Conservation (phyloP, 2,329 filamentous ascomycete species). For the Rutstroemia sp. region DNA sequence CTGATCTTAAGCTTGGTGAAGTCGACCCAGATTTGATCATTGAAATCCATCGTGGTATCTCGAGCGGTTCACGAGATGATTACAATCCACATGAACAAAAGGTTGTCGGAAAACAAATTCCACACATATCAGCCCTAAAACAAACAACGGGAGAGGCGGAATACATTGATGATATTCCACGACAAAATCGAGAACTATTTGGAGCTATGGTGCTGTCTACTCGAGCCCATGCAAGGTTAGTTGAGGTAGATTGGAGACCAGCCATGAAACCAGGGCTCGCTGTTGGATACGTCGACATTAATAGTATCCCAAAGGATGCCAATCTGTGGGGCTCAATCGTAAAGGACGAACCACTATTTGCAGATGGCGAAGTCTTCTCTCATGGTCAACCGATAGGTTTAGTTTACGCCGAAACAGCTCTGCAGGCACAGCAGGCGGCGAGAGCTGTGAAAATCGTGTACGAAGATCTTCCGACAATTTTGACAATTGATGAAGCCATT, state of each 20-base stretch:
- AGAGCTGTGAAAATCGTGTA: conserved; percentile 81
- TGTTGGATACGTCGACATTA: conserved; percentile 74
- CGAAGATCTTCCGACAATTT: conserved; percentile 77
- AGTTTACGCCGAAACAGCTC: conserved; percentile 71
- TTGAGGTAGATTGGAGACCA: conserved; percentile 64
- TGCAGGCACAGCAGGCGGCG: conserved; percentile 70
- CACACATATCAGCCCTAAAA: conserved; percentile 82
- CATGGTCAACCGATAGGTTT: conserved; percentile 90
- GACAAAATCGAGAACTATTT: conserved; percentile 76
- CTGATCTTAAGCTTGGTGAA: conserved; percentile 44
- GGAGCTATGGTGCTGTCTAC: conserved; percentile 81
- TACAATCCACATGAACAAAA: conserved; percentile 70
- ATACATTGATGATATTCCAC: conserved; percentile 89
- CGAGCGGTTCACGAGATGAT: conserved; percentile 66
- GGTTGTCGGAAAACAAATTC: conserved; percentile 72
- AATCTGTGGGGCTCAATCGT: conserved; percentile 75
- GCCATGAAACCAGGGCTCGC: conserved; percentile 61
- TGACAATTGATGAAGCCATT: conserved; percentile 92
- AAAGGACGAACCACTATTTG: conserved; percentile 82
- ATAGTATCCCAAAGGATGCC: conserved; percentile 67
- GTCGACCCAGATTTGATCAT: conserved; percentile 66
- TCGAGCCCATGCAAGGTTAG: conserved; percentile 76
- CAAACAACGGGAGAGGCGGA: conserved; percentile 89
- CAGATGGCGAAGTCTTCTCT: conserved; percentile 79
- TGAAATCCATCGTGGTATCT: conserved; percentile 79